Conservation (phyloP, 306 rosid species). For the Pterocarpus macrocarpus region DNA sequence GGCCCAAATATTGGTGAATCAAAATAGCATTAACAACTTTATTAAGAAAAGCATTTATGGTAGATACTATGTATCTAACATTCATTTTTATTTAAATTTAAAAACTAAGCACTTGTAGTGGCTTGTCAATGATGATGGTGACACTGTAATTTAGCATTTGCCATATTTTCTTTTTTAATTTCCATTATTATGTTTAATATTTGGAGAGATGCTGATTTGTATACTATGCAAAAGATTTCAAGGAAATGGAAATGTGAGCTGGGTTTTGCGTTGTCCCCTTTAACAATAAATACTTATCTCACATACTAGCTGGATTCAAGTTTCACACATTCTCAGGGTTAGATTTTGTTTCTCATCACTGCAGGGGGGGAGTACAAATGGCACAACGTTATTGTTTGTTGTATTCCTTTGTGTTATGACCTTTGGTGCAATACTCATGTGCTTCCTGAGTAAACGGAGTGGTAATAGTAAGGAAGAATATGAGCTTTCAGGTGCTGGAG, state of each 20-base stretch:
- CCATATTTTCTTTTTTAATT: constrained; percentile 24
- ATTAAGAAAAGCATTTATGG: background rate
- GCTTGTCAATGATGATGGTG: constrained; percentile 18
- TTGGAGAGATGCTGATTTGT: constrained; percentile 27
- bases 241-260: constrained; percentile 38
- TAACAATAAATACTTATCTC: constrained; percentile 19
- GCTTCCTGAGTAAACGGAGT: constrained; percentile 71
- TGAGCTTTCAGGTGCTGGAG: constrained; percentile 48
- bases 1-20: constrained; percentile 21
- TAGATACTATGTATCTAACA: constrained; percentile 11
- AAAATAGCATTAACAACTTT: constrained; percentile 7
- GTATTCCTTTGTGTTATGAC: constrained; percentile 83
- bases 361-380: constrained; percentile 75
- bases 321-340: constrained; percentile 28
- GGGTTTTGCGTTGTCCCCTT: constrained; percentile 34
- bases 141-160: constrained; percentile 9
- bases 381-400: constrained; percentile 73
- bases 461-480: constrained; percentile 54
- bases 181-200: constrained; percentile 19
- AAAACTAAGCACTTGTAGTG: constrained; percentile 9
- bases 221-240: constrained; percentile 1
- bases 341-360: constrained; percentile 42
- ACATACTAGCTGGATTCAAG: constrained; percentile 15
- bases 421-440: constrained; percentile 82
- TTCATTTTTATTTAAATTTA: constrained; percentile 21